Conservation (phyloP, 106 monocot genomes). For the Apostasia ramifera region DNA sequence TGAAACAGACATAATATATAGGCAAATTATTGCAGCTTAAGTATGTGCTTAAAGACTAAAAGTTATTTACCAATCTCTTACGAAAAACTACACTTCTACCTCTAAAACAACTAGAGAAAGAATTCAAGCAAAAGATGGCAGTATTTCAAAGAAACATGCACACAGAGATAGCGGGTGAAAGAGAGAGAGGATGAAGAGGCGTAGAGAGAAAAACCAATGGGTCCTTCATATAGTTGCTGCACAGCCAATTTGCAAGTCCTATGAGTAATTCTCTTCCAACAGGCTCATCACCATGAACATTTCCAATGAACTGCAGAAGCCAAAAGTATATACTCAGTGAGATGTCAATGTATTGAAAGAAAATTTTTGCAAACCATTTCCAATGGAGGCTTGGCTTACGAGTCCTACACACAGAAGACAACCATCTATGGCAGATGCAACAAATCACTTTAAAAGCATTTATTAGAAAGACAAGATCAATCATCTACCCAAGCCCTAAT, state of each 20-base stretch:
- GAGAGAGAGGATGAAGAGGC: neutral
- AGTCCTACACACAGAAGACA: too few species aligned
- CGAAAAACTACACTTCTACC: neutral
- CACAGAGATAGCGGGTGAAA: neutral
- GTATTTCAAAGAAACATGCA: neutral
- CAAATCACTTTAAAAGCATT: too few species aligned
- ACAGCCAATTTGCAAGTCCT: conserved; percentile 71
- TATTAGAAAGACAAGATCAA: too few species aligned
- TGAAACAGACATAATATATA: too few species aligned
- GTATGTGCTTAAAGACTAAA: neutral
- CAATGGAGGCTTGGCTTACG: neutral
- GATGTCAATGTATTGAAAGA: neutral
- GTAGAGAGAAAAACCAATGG: conserved; percentile 38
- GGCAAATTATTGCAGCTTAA: too few species aligned
- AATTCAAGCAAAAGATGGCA: neutral
- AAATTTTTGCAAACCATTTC: neutral
- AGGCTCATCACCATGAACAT: conserved; percentile 93
- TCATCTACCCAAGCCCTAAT: too few species aligned
- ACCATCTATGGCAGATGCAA: too few species aligned
- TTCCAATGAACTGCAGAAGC: conserved; percentile 65
- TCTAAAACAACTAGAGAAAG: neutral
- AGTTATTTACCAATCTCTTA: neutral
- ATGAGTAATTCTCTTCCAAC: conserved; percentile 80
- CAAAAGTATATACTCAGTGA: conserved; percentile 1
- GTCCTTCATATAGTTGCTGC: conserved; percentile 81